Evolutionary conservation across 2,329 filamentous ascomycete species (phyloP), one percentile per base, ranked within the genome.

Genomic region (Fusarium hostae): DNA sequence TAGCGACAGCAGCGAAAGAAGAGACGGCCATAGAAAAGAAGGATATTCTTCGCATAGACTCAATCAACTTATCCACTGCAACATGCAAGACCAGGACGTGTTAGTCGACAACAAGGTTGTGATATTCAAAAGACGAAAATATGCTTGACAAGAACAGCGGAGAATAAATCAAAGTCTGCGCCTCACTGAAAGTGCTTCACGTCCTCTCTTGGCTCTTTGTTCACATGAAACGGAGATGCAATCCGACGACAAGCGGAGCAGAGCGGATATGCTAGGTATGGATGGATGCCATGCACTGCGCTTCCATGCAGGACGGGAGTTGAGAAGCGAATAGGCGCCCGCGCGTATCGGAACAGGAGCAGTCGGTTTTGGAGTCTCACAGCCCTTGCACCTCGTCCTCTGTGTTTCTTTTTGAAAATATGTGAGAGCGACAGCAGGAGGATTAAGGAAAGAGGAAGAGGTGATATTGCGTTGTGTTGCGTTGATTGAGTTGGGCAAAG

Each of bases 251-350:
- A 66, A 66, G 63, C 61, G 52, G 63, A 66, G 61, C 28, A 66
- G 61, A 56, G 61, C 59, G 47, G 61, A 43, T 62, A 35, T 45
- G 28, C 22, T 24, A 60, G 44, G n/a, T 50, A 50, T 50, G 47
- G 32, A 48, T 39, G 60, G 47, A 58, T 59, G 61, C 30, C 47
- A 41, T 59, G 30, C 37, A 56, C 37, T 66, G 63, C 63, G 66
- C 66, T 70, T 59, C 60, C 44, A 65, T 63, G 57, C 48, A 66
- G 43, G 40, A 32, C 40, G 59, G 48, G 54, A 69, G 43, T 32
- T 51, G 50, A 52, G 64, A 64, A 64, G 66, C 64, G 66, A 68
- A 68, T 68, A 68, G 65, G 45, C 66, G 64, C 65, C 66, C 64
- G 66, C 64, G 65, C 58, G 66, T 68, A 68, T 66, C 35, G 26